Conservation (phyloP, 305 asterid species). For the Ajuga reptans region DNA sequence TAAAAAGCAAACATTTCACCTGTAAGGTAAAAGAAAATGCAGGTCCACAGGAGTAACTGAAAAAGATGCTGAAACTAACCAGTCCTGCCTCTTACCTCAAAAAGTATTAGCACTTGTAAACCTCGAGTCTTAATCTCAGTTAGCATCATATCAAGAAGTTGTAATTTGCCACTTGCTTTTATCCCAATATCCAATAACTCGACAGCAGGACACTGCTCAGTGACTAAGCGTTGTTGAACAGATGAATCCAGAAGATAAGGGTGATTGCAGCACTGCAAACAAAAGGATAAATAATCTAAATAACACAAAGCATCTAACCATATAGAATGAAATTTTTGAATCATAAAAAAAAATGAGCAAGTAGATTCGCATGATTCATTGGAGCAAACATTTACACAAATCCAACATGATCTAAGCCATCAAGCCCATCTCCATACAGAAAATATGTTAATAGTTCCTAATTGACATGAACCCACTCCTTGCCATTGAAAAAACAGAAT, state of each 20-base stretch:
- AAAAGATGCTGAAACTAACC: neutral
- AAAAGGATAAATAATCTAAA: conserved; percentile 20
- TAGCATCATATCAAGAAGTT: conserved; percentile 68
- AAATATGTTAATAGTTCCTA: neutral
- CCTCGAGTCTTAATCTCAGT: conserved; percentile 48
- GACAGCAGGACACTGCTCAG: conserved; percentile 33
- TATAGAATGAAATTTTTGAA: neutral
- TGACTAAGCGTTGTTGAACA: conserved; percentile 37
- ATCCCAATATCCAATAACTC: conserved; percentile 58
- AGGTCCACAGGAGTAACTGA: conserved; percentile 13
- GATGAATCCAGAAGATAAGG: conserved; percentile 62
- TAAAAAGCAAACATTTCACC: conserved; percentile 1
- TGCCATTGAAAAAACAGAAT: no score
- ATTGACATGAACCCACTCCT: conserved; percentile 9
- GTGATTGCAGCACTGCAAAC: conserved; percentile 78
- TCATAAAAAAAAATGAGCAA: conserved; percentile 13
- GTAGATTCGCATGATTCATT: neutral
- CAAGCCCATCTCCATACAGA: neutral
- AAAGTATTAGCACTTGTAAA: conserved; percentile 59
- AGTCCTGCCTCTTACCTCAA: conserved; percentile 48
- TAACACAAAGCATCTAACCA: conserved; percentile 16
- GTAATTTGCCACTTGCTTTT: conserved; percentile 80
- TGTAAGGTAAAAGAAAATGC: neutral
- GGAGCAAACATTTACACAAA: neutral
- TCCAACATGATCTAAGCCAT: conserved; percentile 9